Evolutionary conservation across 495 filamentous ascomycete genomes (phyloP).

Genomic region (Lophiotrema nucula): DNA sequence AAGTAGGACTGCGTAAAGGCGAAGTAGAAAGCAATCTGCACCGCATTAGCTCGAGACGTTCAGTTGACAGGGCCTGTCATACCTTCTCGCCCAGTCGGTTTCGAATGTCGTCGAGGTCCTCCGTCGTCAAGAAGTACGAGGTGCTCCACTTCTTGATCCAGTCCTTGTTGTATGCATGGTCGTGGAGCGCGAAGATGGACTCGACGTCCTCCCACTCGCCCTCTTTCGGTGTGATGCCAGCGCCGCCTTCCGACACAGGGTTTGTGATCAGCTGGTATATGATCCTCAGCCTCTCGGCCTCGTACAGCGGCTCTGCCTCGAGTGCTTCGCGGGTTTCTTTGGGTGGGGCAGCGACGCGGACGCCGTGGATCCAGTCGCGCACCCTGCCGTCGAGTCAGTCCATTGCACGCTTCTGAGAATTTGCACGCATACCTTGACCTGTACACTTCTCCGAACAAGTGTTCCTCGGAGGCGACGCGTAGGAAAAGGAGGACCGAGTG

Average conservation of each 20-base stretch:
- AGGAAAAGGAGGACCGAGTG: slow-evolving; percentile 80
- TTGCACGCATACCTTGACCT: slow-evolving; percentile 53
- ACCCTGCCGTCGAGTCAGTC: slow-evolving; percentile 55
- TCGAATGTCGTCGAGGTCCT: slow-evolving; percentile 81
- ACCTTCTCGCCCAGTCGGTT: slow-evolving; percentile 88
- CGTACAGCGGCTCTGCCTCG: slow-evolving; percentile 67
- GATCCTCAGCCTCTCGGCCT: slow-evolving; percentile 84
- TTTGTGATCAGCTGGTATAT: slow-evolving; percentile 85
- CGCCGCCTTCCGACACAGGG: slow-evolving; percentile 77
- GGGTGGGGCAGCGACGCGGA: slow-evolving; percentile 75
- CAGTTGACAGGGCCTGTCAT: slow-evolving; percentile 16
- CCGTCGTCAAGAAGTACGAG: slow-evolving; percentile 71
- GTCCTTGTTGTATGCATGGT: slow-evolving; percentile 78
- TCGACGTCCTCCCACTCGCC: slow-evolving; percentile 85
- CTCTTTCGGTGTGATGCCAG: slow-evolving; percentile 77
- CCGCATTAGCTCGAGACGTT: not conserved
- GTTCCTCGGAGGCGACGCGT: slow-evolving; percentile 65
- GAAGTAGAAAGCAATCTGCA: slow-evolving; percentile 89
- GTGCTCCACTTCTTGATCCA: slow-evolving; percentile 90
- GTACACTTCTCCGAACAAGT: slow-evolving; percentile 55
- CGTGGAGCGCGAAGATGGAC: slow-evolving; percentile 84
- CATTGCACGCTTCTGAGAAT: not conserved
- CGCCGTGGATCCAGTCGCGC: slow-evolving; percentile 93
- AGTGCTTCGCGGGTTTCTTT: slow-evolving; percentile 65
- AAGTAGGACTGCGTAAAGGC: slow-evolving; percentile 95